Percentiles rank a stretch among this genome's conserved stretches.
Evolutionary conservation across 2,329 filamentous ascomycete genomes (phyloP).

Genomic region (Sphaerulina musiva): DNA sequence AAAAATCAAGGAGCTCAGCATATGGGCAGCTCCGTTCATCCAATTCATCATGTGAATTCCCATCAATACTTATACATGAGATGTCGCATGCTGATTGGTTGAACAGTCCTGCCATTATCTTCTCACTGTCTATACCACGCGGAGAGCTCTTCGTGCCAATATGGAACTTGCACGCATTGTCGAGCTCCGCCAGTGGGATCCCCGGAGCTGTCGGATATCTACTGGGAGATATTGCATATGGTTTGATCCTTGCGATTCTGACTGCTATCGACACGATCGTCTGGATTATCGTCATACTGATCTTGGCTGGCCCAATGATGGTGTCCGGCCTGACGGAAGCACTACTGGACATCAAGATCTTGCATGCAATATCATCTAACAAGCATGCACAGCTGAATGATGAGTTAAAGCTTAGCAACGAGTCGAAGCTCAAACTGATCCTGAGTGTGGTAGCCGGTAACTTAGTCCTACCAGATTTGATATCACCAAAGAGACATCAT

Average conservation of each 20-base stretch:
- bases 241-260: neutral
- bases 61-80: neutral
- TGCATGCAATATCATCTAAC: neutral
- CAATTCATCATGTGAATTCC: neutral
- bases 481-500: neutral
- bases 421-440: neutral
- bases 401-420: neutral
- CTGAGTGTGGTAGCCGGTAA: constrained; percentile 1
- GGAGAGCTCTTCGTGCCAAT: constrained; percentile 2
- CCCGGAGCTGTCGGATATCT: neutral
- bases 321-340: constrained; percentile 6
- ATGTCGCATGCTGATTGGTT: neutral
- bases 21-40: constrained; percentile 7
- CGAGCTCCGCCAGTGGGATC: neutral
- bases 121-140: constrained; percentile 4
- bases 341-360: constrained; percentile 3
- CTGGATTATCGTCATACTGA: constrained; percentile 4
- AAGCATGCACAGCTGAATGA: neutral
- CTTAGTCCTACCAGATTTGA: neutral
- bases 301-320: constrained; percentile 7
- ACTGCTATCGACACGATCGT: constrained; percentile 5
- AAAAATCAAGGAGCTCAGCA: neutral
- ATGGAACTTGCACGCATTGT: neutral
- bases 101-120: constrained; percentile 1
- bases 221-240: neutral